Conservation (phyloP, 2,329 filamentous ascomycete species). For the Aspergillus terreus region DNA sequence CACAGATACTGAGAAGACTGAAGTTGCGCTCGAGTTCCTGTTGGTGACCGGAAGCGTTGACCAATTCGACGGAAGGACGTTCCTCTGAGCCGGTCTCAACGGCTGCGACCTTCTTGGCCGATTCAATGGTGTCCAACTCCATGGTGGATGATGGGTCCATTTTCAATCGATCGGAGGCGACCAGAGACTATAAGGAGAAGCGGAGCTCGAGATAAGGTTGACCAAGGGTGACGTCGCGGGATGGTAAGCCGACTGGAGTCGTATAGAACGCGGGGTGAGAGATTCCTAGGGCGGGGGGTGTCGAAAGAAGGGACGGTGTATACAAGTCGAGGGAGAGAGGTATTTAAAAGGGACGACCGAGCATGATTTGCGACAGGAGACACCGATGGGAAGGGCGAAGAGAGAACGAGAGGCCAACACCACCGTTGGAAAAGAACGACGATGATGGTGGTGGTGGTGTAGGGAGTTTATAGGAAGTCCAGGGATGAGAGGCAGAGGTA, state of each 20-base stretch:
- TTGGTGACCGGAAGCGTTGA: slow-evolving; percentile 62
- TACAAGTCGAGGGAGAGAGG: not conserved
- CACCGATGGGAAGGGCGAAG: not conserved
- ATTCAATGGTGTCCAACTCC: slow-evolving; percentile 15
- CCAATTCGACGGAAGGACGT: slow-evolving; percentile 33
- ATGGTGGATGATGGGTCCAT: not conserved
- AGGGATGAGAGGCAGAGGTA: not conserved
- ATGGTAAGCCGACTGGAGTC: not conserved
- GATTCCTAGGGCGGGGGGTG: not conserved
- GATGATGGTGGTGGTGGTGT: not conserved
- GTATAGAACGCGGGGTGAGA: not conserved
- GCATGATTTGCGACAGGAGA: not conserved
- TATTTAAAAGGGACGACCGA: not conserved
- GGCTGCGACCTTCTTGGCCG: slow-evolving; percentile 20
- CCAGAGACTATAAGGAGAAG: not conserved
- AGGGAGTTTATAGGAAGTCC: slow-evolving; percentile 10
- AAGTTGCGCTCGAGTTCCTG: slow-evolving; percentile 64
- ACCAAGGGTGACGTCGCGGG: no score
- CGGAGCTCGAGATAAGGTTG: no score
- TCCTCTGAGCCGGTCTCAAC: slow-evolving; percentile 24
- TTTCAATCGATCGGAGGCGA: not conserved
- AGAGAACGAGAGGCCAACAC: not conserved
- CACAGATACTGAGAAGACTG: slow-evolving; percentile 56
- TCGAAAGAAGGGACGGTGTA: not conserved
- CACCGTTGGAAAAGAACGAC: not conserved